Conservation (phyloP, 805 yeast genomes). For the Pichia eremophila region DNA sequence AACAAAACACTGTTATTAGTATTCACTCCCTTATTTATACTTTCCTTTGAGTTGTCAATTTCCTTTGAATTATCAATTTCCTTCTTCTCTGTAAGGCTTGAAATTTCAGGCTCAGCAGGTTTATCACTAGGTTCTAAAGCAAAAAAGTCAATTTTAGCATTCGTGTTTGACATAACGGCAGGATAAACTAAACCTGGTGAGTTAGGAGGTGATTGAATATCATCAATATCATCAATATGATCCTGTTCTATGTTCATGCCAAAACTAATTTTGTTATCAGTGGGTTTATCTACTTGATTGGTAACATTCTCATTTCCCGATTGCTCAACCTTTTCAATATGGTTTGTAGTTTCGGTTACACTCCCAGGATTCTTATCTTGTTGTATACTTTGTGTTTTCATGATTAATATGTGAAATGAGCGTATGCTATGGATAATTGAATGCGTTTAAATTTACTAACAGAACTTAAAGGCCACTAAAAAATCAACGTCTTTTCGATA, state of each 20-base stretch:
- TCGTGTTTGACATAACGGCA: conserved; percentile 9
- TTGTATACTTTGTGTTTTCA: too few species aligned
- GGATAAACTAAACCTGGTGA: conserved; percentile 23
- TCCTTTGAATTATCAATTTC: background rate
- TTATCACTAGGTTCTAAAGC: conserved; percentile 14
- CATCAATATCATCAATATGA: conserved; percentile 7
- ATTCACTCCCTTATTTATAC: too few species aligned
- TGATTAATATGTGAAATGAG: too few species aligned
- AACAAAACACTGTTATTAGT: too few species aligned
- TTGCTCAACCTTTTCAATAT: too few species aligned
- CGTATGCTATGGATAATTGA: too few species aligned
- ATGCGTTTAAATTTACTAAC: too few species aligned
- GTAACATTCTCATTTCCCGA: too few species aligned
- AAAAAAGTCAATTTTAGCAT: conserved; percentile 23
- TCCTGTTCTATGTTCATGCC: conserved; percentile 1
- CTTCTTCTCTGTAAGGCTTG: background rate
- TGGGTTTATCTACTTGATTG: background rate
- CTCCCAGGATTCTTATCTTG: too few species aligned
- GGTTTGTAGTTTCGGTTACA: too few species aligned
- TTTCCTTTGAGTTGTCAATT: background rate
- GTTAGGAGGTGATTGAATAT: conserved; percentile 20
- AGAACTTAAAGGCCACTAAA: too few species aligned
- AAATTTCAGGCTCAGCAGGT: background rate
- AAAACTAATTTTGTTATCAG: background rate
- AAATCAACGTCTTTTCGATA: too few species aligned